Evolutionary conservation across 2,329 filamentous ascomycete species (phyloP).

Genomic region (Xylaria sp.): DNA sequence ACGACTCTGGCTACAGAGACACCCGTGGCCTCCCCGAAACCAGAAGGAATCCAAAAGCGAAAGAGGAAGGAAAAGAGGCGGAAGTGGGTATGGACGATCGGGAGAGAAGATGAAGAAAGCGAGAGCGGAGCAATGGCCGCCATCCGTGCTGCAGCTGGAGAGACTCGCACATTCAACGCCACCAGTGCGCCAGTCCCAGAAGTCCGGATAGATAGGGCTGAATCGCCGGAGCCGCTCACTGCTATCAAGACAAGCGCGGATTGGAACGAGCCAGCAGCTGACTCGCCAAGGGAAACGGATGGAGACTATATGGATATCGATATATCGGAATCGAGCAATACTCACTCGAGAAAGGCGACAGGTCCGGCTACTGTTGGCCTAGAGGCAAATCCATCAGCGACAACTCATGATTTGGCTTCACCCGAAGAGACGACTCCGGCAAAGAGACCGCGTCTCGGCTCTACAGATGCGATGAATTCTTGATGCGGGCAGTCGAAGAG

Average conservation of each 20-base stretch:
- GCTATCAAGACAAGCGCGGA: slow-evolving; percentile 53
- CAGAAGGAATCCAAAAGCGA: slow-evolving; percentile 62
- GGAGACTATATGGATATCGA: slow-evolving; percentile 55
- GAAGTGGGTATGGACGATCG: slow-evolving; percentile 75
- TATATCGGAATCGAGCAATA: slow-evolving; percentile 62
- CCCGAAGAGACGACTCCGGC: slow-evolving; percentile 16
- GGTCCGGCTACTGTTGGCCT: slow-evolving; percentile 47
- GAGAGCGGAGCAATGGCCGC: slow-evolving; percentile 58
- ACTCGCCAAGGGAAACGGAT: slow-evolving; percentile 31
- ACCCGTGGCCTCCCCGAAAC: slow-evolving; percentile 54
- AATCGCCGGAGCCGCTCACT: slow-evolving; percentile 40
- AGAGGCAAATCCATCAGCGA: slow-evolving; percentile 56
- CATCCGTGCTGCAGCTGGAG: slow-evolving; percentile 51
- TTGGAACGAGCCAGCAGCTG: slow-evolving; percentile 46
- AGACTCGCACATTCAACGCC: slow-evolving; percentile 39
- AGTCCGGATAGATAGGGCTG: slow-evolving; percentile 23
- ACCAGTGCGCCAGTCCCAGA: slow-evolving; percentile 31
- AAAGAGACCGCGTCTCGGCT: slow-evolving; percentile 43
- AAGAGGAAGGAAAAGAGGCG: slow-evolving; percentile 69
- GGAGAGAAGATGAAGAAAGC: slow-evolving; percentile 59
- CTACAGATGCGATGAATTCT: slow-evolving; percentile 46
- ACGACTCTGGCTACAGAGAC: slow-evolving; percentile 59
- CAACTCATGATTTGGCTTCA: neutral
- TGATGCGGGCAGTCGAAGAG: slow-evolving; percentile 48
- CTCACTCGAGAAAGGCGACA: slow-evolving; percentile 51